Conservation (phyloP, 495 filamentous ascomycete species). For the Aspergillus wentii region DNA sequence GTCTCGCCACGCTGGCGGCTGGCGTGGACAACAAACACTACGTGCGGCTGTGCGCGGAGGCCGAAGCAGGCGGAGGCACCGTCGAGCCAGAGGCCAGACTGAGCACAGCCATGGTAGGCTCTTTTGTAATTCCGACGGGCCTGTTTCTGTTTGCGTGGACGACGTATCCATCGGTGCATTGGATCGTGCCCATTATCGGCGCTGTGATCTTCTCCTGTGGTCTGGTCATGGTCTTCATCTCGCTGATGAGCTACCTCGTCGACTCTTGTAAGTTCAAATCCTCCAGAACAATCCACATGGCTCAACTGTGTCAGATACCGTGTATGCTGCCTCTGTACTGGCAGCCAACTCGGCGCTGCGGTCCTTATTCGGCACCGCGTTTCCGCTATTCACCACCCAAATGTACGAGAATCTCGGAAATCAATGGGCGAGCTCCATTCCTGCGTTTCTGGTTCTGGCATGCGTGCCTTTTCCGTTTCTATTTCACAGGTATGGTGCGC, state of each 20-base stretch:
- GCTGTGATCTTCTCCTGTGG: conserved; percentile 58
- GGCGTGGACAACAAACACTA: background rate
- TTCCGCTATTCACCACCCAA: no score
- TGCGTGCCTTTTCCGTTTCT: no score
- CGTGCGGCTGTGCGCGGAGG: conserved; percentile 21
- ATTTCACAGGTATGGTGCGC: no score
- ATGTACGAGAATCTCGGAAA: no score
- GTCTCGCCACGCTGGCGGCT: conserved; percentile 34
- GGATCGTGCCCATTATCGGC: conserved; percentile 51
- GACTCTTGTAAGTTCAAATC: conserved; percentile 64
- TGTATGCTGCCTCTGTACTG: conserved; percentile 65
- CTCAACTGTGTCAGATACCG: no score
- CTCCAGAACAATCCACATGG: no score
- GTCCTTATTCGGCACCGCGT: conserved; percentile 58
- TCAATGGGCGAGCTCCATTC: no score
- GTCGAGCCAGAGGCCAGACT: conserved; percentile 17
- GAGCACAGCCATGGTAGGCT: conserved; percentile 12
- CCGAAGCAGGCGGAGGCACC: conserved; percentile 10
- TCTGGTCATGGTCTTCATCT: conserved; percentile 57
- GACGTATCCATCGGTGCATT: conserved; percentile 54
- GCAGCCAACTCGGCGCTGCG: conserved; percentile 64
- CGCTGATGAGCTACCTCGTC: conserved; percentile 61
- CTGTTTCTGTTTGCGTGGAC: conserved; percentile 55
- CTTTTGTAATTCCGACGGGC: conserved; percentile 17
- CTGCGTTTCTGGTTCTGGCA: no score